Percentiles rank a stretch among this genome's conserved stretches.
phyloP scores from a whole-genome alignment of 306 rosid species.

The Citrullus colocynthis region DNA sequence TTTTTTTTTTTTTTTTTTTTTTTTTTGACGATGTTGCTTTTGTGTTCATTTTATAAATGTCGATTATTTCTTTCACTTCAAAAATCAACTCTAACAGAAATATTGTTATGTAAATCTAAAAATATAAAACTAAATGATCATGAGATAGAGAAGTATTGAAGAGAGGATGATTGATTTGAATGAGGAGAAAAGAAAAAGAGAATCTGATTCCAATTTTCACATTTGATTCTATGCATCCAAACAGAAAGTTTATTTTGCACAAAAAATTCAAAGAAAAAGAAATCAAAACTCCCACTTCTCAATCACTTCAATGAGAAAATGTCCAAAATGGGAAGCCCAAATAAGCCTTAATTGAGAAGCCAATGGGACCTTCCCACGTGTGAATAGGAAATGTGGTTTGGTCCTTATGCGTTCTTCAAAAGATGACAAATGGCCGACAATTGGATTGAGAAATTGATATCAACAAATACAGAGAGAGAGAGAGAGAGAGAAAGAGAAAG shows the following conservation, averaged over 20 bases:
- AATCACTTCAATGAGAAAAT: not conserved
- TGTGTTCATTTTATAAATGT: too few species aligned
- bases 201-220: not conserved
- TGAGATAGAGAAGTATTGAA: too few species aligned
- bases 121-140: too few species aligned
- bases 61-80: too few species aligned
- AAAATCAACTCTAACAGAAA: too few species aligned
- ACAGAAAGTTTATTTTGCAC: not conserved
- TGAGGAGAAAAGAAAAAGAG: not conserved
- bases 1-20: too few species aligned
- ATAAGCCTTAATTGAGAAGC: conserved; percentile 5
- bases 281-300: not conserved
- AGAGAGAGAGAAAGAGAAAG: not conserved
- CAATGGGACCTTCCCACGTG: conserved; percentile 15
- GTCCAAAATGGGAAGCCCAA: conserved; percentile 1
- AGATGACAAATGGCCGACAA: conserved; percentile 36
- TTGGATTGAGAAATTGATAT: conserved; percentile 9
- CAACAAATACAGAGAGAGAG: not conserved
- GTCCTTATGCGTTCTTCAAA: not conserved
- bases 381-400: conserved; percentile 3
- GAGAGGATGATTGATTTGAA: not conserved
- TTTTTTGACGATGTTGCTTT: too few species aligned
- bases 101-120: too few species aligned
- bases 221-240: conserved; percentile 4
- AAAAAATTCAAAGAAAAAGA: not conserved